Percentiles rank a stretch among this genome's conserved stretches.
Conservation (phyloP, 2,329 filamentous ascomycete species). For the Sclerotinia minor region DNA sequence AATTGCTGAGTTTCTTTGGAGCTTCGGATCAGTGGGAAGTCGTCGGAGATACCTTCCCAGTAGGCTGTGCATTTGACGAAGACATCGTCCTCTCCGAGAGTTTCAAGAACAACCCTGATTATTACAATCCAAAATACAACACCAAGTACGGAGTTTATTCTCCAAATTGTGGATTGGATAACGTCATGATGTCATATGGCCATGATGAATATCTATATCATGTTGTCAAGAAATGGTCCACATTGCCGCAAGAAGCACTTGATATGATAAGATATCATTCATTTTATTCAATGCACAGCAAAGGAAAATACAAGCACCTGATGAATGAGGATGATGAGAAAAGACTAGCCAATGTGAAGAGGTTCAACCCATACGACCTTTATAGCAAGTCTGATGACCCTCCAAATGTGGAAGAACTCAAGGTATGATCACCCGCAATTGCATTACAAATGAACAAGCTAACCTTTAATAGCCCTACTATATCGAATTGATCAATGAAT, state of each 20-base stretch:
- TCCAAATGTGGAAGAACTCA: constrained; percentile 73
- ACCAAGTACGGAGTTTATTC: constrained; percentile 79
- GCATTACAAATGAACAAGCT: constrained; percentile 18
- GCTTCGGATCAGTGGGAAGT: constrained; percentile 93
- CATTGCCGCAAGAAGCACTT: constrained; percentile 75
- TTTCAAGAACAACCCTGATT: constrained; percentile 77
- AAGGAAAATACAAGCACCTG: constrained; percentile 76
- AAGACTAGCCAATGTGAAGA: constrained; percentile 78
- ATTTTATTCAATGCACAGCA: constrained; percentile 89
- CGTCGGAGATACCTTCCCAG: constrained; percentile 81
- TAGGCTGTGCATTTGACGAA: constrained; percentile 73
- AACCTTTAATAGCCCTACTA: constrained; percentile 62
- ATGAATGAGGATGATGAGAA: constrained; percentile 80
- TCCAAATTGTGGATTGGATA: constrained; percentile 77
- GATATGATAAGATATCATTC: constrained; percentile 93
- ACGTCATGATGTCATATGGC: constrained; percentile 88
- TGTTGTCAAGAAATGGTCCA: constrained; percentile 79
- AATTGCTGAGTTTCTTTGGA: constrained; percentile 77
- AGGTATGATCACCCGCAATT: constrained; percentile 49
- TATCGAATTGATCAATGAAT: constrained; percentile 72
- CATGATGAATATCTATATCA: constrained; percentile 88
- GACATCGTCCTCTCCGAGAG: constrained; percentile 79
- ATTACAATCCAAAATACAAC: constrained; percentile 67
- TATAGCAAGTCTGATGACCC: constrained; percentile 89
- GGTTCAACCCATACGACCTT: constrained; percentile 88